Conservation (phyloP, 345 rosid species). For the Eucalyptus curtisii region DNA sequence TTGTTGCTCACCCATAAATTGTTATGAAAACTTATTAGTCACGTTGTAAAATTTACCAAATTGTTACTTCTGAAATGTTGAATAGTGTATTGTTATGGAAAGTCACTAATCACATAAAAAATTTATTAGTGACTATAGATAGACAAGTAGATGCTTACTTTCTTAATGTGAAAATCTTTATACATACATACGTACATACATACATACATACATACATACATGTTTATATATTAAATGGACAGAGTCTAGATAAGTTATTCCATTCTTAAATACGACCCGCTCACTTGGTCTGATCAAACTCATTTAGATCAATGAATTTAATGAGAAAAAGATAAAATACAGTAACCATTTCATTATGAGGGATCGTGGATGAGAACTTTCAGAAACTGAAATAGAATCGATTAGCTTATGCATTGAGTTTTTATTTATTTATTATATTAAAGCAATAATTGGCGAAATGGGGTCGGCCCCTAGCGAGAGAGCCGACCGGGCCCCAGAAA, state of each 20-base stretch:
- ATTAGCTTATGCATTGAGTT: background rate
- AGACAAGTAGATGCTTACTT: background rate
- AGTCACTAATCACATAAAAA: background rate
- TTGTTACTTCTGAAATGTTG: background rate
- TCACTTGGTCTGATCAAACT: background rate
- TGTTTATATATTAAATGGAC: background rate
- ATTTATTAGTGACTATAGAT: background rate
- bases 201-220: background rate
- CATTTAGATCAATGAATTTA: background rate
- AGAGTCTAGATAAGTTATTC: background rate
- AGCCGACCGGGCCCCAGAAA: background rate
- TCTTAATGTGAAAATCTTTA: background rate
- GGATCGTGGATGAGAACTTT: background rate
- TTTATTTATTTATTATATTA: too few relatives aligned
- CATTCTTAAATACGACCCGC: too few relatives aligned
- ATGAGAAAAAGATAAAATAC: background rate
- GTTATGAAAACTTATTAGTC: background rate
- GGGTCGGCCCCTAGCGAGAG: background rate
- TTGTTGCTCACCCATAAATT: background rate
- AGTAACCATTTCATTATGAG: background rate
- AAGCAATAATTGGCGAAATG: background rate
- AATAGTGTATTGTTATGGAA: background rate
- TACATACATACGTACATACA: too few relatives aligned
- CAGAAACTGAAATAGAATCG: background rate
- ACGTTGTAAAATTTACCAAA: background rate